Base-by-base conservation (phyloP, 2,329 filamentous ascomycete species). In the Emericellopsis atlantica region DNA sequence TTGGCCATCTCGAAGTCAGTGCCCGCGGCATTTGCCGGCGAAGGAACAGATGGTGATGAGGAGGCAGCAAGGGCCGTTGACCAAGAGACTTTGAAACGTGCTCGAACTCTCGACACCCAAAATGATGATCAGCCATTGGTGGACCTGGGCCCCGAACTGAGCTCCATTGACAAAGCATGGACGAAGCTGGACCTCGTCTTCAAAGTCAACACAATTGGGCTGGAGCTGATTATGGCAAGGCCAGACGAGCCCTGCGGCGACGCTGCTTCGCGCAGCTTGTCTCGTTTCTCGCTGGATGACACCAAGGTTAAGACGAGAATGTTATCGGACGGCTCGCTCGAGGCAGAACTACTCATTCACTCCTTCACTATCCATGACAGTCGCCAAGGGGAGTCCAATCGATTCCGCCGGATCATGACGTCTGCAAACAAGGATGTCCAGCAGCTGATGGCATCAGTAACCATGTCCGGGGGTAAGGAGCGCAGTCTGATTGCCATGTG, bases 391-490 rank as follows among this genome's bases (percentile, higher is more conserved):
- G 89, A 94, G 51, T 84, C 82, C 5, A 98, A 95, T 66, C 95
- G 94, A 56, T 99, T 93, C 70, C 79, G 88, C 39, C 93, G 90
- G 58, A 95, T 98, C 63, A 96, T 98, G 92, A 89, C 89, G 2
- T 81, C 94, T 42, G 88, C 89, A 54, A 96, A 95, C 60, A 90
- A 88, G 50, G 83, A 89, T 42, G 88, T 92, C 36, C 89, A 96
- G 58, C 93, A 99, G 52, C 89, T 98, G 54, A 98, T 98, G 92
- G 92, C 92, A 15, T 95, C 84, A 56, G 67, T 98, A 4, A 93
- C 89, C 0, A 93, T 98, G 61, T 88, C 89, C 1, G 85, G 88
- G 14, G 88, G 88, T 4, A 68, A 79, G 29, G 83, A 95, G 33
- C 78, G 79, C 44, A 85, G 80, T 55, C 62, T 96, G 42, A 93